These are phyloP conservation scores for Chaetomium sp. DNA, from an alignment of 2,329 filamentous ascomycete species.

Conservation along the genomic window DNA sequence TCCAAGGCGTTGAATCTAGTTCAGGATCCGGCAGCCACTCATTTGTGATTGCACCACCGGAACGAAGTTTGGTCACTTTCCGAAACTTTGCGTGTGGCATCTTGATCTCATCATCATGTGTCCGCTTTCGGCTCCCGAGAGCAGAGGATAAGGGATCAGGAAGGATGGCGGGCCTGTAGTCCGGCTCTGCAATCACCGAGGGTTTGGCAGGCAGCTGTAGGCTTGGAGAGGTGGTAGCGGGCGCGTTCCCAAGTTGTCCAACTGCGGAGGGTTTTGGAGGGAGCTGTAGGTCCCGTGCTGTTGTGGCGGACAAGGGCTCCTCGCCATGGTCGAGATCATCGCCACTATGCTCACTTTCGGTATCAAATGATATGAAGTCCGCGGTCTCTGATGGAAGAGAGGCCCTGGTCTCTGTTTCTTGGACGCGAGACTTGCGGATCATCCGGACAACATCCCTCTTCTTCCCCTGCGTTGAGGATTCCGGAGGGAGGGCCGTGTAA, in stretches of 20 bases:
- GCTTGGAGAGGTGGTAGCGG: conserved; percentile 17
- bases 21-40: conserved; percentile 44
- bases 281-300: background rate
- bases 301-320: background rate
- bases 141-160: conserved; percentile 35
- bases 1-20: conserved; percentile 57
- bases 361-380: conserved; percentile 86
- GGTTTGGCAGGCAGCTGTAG: conserved; percentile 3
- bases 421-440: conserved; percentile 81
- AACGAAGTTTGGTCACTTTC: conserved; percentile 42
- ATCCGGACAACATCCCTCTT: conserved; percentile 83
- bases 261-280: conserved; percentile 3
- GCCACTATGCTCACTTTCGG: conserved; percentile 47
- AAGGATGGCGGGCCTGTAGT: conserved; percentile 19
- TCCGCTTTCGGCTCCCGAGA: conserved; percentile 69
- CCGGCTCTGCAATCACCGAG: conserved; percentile 9
- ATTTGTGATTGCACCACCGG: conserved; percentile 43
- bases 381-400: conserved; percentile 53
- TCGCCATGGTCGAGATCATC: conserved; percentile 24
- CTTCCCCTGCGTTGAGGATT: conserved; percentile 60
- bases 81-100: conserved; percentile 48
- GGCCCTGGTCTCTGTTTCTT: conserved; percentile 39
- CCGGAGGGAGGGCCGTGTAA: conserved; percentile 80
- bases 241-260: conserved; percentile 15
- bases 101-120: conserved; percentile 61